A percentile compares a stretch with the other conserved stretches of the same genome.
phyloP scores from a whole-genome alignment of 768 basidiomycete genomes.

The Hortiboletus campestris region DNA sequence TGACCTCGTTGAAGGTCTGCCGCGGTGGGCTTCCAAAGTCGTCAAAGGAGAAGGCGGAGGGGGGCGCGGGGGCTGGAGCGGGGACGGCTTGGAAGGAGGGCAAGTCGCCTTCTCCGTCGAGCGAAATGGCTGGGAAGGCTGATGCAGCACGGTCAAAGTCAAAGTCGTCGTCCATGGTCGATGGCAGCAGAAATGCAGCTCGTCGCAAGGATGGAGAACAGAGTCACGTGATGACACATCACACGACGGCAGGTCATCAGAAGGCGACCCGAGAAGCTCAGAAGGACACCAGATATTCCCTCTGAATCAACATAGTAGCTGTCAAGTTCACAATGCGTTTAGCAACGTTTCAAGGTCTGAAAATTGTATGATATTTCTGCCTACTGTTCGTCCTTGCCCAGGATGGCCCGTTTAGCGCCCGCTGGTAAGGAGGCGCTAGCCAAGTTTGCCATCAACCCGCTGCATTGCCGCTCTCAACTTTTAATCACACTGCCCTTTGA shows the following conservation, averaged over 20 bases:
- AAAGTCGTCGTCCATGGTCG: constrained; percentile 50
- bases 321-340: too few relatives aligned
- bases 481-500: background rate
- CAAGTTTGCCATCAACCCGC: too few relatives aligned
- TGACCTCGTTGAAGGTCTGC: constrained; percentile 52
- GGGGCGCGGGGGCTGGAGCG: constrained; percentile 28
- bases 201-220: background rate
- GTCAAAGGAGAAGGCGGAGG: constrained; percentile 62
- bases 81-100: constrained; percentile 35
- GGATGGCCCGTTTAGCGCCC: too few relatives aligned
- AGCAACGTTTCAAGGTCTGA: too few relatives aligned
- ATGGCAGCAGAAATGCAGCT: background rate
- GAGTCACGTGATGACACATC: constrained; percentile 10
- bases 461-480: too few relatives aligned
- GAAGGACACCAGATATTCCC: too few relatives aligned
- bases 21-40: constrained; percentile 54
- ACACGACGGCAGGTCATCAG: too few relatives aligned
- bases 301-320: too few relatives aligned
- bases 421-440: too few relatives aligned
- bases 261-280: too few relatives aligned
- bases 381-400: too few relatives aligned
- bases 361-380: too few relatives aligned
- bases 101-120: constrained; percentile 64
- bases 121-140: constrained; percentile 81
- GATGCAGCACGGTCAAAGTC: constrained; percentile 82